Conservation (phyloP, 495 filamentous ascomycete genomes). For the Penicillium crystallinum region DNA sequence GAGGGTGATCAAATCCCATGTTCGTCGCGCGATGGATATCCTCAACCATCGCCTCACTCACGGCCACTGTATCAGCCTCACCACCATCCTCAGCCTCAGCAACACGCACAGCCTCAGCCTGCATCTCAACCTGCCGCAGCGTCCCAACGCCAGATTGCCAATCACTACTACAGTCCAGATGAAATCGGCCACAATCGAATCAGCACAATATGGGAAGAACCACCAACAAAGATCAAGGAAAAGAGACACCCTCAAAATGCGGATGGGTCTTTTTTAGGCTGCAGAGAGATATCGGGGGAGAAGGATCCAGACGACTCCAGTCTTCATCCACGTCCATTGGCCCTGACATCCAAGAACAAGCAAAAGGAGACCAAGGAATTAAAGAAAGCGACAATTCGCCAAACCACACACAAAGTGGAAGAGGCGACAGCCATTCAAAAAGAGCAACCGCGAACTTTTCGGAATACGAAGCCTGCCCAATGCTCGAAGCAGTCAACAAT, state of each 20-base stretch:
- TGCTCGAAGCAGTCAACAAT: slow-evolving; percentile 35
- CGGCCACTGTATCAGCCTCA: neutral
- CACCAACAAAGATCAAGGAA: slow-evolving; percentile 23
- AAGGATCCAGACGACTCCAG: slow-evolving; percentile 41
- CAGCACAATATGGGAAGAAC: slow-evolving; percentile 39
- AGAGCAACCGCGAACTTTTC: slow-evolving; percentile 34
- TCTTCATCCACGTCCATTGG: slow-evolving; percentile 21
- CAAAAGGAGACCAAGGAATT: slow-evolving; percentile 20
- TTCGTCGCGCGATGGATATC: slow-evolving; percentile 4
- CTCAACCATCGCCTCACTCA: neutral
- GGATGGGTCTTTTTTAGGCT: slow-evolving; percentile 46
- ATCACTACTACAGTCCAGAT: slow-evolving; percentile 39
- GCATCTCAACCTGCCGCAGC: neutral
- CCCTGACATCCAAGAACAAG: slow-evolving; percentile 21
- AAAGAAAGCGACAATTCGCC: slow-evolving; percentile 9
- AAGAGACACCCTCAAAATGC: slow-evolving; percentile 17
- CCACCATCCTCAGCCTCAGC: neutral
- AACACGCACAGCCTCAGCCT: neutral
- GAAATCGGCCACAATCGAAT: slow-evolving; percentile 38
- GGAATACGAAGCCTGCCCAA: slow-evolving; percentile 42
- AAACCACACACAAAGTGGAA: slow-evolving; percentile 9
- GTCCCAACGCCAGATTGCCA: neutral
- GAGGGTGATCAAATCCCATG: slow-evolving; percentile 13
- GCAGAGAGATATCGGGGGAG: slow-evolving; percentile 36
- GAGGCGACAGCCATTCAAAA: slow-evolving; percentile 23